These are phyloP conservation scores for Leucogyrophana mollusca DNA, from an alignment of 768 basidiomycete species.

Conservation along the genomic window DNA sequence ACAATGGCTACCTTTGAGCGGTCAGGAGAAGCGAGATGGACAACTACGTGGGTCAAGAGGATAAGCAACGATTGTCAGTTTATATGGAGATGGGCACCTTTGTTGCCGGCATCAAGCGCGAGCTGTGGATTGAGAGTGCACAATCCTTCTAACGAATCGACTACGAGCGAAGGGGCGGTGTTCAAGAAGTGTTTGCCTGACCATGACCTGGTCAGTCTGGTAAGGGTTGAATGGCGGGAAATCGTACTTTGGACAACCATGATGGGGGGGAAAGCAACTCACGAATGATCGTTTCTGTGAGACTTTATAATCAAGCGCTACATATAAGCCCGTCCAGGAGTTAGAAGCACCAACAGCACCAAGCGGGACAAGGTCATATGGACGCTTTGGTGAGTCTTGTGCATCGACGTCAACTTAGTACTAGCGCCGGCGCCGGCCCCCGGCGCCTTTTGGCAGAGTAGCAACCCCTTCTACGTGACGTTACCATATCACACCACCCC, in stretches of 20 bases:
- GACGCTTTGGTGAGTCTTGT: too few relatives aligned
- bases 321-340: too few relatives aligned
- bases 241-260: slow-evolving; percentile 18
- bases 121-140: slow-evolving; percentile 70
- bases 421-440: too few relatives aligned
- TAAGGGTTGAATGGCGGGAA: background rate
- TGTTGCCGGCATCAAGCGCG: slow-evolving; percentile 66
- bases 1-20: slow-evolving; percentile 70
- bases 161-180: slow-evolving; percentile 63
- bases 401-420: too few relatives aligned
- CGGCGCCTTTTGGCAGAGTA: too few relatives aligned
- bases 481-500: too few relatives aligned
- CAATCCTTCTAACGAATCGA: slow-evolving; percentile 76
- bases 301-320: background rate
- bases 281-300: slow-evolving; percentile 2
- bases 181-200: slow-evolving; percentile 78
- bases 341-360: too few relatives aligned
- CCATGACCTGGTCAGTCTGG: background rate
- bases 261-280: background rate
- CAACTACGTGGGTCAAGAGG: slow-evolving; percentile 39
- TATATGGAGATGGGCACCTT: slow-evolving; percentile 44
- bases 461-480: too few relatives aligned
- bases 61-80: background rate
- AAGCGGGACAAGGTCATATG: too few relatives aligned
- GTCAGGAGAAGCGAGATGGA: slow-evolving; percentile 58